These are phyloP conservation scores for Stemphylium lycopersici DNA, from an alignment of 2,329 filamentous ascomycete genomes.

Conservation along the genomic window DNA sequence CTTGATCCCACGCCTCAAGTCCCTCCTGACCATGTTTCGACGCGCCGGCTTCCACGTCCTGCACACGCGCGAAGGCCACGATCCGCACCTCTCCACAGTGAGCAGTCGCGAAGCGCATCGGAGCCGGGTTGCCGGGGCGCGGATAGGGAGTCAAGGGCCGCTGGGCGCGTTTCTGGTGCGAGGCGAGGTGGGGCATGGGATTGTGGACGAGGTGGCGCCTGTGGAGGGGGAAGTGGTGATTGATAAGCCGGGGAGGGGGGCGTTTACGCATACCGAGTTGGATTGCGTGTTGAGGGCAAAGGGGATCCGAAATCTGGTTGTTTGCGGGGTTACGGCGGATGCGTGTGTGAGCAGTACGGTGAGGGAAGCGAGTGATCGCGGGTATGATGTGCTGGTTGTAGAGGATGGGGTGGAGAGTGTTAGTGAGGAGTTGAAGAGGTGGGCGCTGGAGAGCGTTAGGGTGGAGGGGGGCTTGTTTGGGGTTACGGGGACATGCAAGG, in stretches of 20 bases:
- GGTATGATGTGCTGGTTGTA: slow-evolving; percentile 60
- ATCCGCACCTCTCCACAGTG: slow-evolving; percentile 62
- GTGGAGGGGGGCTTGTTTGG: slow-evolving; percentile 41
- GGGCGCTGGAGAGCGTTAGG: slow-evolving; percentile 35
- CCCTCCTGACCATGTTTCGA: slow-evolving; percentile 53
- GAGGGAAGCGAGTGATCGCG: slow-evolving; percentile 62
- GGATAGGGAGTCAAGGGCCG: slow-evolving; percentile 60
- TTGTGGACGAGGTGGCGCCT: slow-evolving; percentile 60
- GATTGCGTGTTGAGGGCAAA: slow-evolving; percentile 58
- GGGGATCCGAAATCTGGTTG: slow-evolving; percentile 59
- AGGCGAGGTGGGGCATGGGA: slow-evolving; percentile 64
- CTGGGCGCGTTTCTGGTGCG: slow-evolving; percentile 64
- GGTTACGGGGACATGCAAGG: slow-evolving; percentile 26
- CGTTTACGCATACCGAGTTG: slow-evolving; percentile 62
- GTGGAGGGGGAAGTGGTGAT: slow-evolving; percentile 56
- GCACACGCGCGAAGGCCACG: slow-evolving; percentile 61
- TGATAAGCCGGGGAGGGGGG: slow-evolving; percentile 61
- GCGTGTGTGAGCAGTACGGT: slow-evolving; percentile 63
- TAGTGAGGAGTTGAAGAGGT: slow-evolving; percentile 36
- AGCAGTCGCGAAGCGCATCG: slow-evolving; percentile 61
- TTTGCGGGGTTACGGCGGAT: slow-evolving; percentile 63
- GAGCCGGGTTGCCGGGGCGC: slow-evolving; percentile 59
- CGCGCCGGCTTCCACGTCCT: slow-evolving; percentile 51
- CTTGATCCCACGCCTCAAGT: slow-evolving; percentile 53
- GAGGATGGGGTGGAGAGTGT: slow-evolving; percentile 54